phyloP scores from a whole-genome alignment of 768 basidiomycete species.

The Calvatia gigantea region DNA sequence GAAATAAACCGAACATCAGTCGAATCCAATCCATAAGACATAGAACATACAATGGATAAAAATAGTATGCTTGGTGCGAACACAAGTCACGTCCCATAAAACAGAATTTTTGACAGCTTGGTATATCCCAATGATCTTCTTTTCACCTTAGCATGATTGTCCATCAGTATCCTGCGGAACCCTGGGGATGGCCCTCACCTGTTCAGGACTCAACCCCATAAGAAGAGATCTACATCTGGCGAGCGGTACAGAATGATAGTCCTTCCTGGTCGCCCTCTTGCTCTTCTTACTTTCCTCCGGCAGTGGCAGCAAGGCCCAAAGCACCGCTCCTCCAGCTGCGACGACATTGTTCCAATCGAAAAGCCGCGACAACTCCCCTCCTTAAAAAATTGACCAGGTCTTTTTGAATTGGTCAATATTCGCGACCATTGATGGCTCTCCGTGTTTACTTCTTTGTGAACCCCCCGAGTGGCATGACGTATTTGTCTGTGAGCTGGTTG shows the following conservation, averaged over 20 bases:
- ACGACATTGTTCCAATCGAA: slow-evolving; percentile 62
- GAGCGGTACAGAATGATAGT: slow-evolving; percentile 54
- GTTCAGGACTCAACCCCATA: slow-evolving; percentile 56
- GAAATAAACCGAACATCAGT: not conserved
- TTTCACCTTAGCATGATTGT: slow-evolving; percentile 54
- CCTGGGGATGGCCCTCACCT: slow-evolving; percentile 33
- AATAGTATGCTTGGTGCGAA: slow-evolving; percentile 62
- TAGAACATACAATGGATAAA: slow-evolving; percentile 53
- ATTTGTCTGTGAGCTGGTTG: slow-evolving; percentile 39
- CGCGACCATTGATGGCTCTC: slow-evolving; percentile 43
- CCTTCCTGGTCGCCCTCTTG: slow-evolving; percentile 54
- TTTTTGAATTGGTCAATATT: slow-evolving; percentile 56
- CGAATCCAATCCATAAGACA: not conserved
- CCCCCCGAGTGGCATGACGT: slow-evolving; percentile 53
- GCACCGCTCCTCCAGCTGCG: slow-evolving; percentile 58
- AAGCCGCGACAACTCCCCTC: slow-evolving; percentile 57
- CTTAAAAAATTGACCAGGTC: slow-evolving; percentile 62
- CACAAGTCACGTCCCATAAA: slow-evolving; percentile 66
- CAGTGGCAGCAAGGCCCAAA: slow-evolving; percentile 53
- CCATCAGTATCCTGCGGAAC: too few species aligned
- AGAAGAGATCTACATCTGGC: slow-evolving; percentile 61
- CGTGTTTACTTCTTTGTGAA: slow-evolving; percentile 42
- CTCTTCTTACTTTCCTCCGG: slow-evolving; percentile 44
- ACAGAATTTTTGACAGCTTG: slow-evolving; percentile 63
- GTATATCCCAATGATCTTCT: slow-evolving; percentile 55